Evolutionary conservation across 495 filamentous ascomycete genomes (phyloP).

Genomic region (Hyaloscypha hepaticicola): DNA sequence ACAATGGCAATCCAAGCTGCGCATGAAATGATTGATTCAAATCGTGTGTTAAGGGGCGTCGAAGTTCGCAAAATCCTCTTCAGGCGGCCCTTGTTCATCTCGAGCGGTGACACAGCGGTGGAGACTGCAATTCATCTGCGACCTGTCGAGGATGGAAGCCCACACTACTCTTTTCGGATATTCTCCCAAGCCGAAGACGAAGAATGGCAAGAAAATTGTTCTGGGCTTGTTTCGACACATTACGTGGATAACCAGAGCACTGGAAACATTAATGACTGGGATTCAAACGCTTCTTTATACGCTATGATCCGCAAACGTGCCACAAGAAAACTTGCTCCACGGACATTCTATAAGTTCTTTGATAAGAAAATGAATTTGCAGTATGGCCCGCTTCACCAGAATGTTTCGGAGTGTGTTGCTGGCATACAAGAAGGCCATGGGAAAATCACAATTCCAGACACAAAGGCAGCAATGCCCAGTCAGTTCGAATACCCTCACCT

Average conservation of each 20-base stretch:
- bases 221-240: conserved; percentile 7
- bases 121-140: conserved; percentile 15
- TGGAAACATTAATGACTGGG: neutral
- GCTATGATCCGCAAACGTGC: conserved; percentile 8
- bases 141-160: neutral
- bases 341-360: conserved; percentile 18
- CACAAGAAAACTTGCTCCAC: conserved; percentile 6
- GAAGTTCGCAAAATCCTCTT: conserved; percentile 8
- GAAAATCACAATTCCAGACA: conserved; percentile 37
- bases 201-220: conserved; percentile 16
- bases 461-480: conserved; percentile 40
- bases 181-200: conserved; percentile 14
- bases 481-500: conserved; percentile 42
- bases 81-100: conserved; percentile 10
- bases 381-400: conserved; percentile 10
- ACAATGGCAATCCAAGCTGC: conserved; percentile 39
- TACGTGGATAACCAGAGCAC: neutral
- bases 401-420: conserved; percentile 3
- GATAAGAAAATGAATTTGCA: conserved; percentile 16
- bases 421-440: neutral
- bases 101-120: conserved; percentile 3
- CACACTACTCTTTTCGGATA: neutral
- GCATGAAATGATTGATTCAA: conserved; percentile 2
- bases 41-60: conserved; percentile 5
- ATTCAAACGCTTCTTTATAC: neutral